Evolutionary conservation across 208 protist genomes (phyloP).

Genomic region (Angomonas deanei): DNA sequence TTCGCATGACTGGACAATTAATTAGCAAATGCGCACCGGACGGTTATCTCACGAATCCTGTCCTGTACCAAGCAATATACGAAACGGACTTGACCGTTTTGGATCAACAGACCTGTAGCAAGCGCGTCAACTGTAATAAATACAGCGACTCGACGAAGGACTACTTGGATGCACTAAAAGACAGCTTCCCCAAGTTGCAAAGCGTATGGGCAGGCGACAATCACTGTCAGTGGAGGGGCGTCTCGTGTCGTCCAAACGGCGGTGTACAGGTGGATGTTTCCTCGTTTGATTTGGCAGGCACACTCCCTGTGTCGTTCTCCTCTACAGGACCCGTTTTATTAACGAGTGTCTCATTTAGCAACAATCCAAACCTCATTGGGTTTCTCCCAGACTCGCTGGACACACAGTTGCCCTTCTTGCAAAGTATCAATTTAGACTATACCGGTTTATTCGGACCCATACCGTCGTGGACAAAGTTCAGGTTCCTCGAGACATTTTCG

Average conservation of each 20-base stretch:
- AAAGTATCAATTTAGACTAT: neutral
- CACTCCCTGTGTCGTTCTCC: neutral
- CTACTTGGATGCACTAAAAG: neutral
- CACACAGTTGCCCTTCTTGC: neutral
- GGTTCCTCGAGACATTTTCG: neutral
- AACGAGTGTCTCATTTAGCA: neutral
- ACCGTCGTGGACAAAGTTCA: neutral
- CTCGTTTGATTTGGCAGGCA: neutral
- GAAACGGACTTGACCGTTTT: too few species aligned
- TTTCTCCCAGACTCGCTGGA: neutral
- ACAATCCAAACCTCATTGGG: neutral
- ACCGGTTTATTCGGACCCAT: neutral
- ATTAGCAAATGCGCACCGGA: too few species aligned
- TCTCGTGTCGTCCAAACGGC: neutral
- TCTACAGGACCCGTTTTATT: neutral
- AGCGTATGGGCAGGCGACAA: neutral
- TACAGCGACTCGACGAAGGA: too few species aligned
- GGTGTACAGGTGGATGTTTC: constrained; percentile 5
- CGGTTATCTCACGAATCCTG: too few species aligned
- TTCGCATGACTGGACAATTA: too few species aligned
- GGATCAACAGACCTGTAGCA: too few species aligned
- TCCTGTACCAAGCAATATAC: too few species aligned
- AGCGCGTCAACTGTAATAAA: too few species aligned
- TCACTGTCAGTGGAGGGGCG: neutral
- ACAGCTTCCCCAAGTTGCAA: neutral